Base-by-base conservation (phyloP, 78 protist species). In the Dictyostelium brefeldianum region DNA sequence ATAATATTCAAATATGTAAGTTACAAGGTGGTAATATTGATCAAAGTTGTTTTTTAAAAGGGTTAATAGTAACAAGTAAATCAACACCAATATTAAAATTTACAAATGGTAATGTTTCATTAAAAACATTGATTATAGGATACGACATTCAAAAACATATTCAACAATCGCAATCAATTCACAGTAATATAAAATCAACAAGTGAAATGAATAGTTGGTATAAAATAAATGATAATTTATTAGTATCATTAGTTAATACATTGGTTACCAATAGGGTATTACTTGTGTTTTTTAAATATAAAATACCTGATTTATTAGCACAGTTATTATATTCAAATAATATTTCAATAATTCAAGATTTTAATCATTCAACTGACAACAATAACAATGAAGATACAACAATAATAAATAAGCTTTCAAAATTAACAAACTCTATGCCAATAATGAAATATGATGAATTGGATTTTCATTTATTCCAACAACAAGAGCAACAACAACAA, bases 251-350 rank as follows among this genome's bases (percentile, higher is more conserved):
- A 0, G 43, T 50, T 31, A 64, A 83, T 50, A 70, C 22, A 25
- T 27, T 85, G 7, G 17, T 27, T 25, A 14, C 11, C 11, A 53
- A 73, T 8, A 57, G 62, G 7, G 64, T 85, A 1, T 59, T 47
- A 18, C 18, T 85, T 46, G 41, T 85, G 11, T 85, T 85, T 43
- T 85, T 54, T 85, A 85, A 27, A 71, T 62, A 74, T 71, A 54
- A 48, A 25, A 31, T 87, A 51, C 48, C 93, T 31, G 84, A 87
- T 41, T 64, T 47, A 22, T 50, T 87, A 25, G 4, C 47, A 77
- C 93, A 87, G 18, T 31, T 87, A n/a, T 77, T 87, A 22, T 12
- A 56, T 47, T 18, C 48, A 15, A 75, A 71, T 65, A 53, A 56
- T 3, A 84, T 84, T 20, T 56, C 82, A 9, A 17, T 51, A 27